Evolutionary conservation across 2,329 filamentous ascomycete genomes (phyloP).

Genomic region (Emmonsiellopsis sp.): DNA sequence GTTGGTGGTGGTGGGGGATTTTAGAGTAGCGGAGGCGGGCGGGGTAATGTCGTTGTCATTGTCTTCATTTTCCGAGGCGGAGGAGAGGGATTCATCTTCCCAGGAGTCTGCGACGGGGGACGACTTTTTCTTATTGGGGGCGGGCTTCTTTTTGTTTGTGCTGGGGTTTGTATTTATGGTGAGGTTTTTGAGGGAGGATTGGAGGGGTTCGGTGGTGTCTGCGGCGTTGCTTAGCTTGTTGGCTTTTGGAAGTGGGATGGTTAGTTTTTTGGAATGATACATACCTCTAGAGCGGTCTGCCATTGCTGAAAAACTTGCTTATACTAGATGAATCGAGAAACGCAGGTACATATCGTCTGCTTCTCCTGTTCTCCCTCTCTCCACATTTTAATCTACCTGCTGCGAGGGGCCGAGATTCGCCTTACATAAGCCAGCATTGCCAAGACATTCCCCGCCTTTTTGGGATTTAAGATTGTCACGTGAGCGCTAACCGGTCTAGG

Average conservation of each 20-base stretch:
- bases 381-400: too few relatives aligned
- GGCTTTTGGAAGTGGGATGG: background rate
- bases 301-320: too few relatives aligned
- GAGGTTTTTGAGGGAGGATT: slow-evolving; percentile 22
- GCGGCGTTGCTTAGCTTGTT: background rate
- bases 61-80: slow-evolving; percentile 33
- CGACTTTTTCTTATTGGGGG: slow-evolving; percentile 13
- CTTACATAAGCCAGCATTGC: too few relatives aligned
- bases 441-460: too few relatives aligned
- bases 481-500: too few relatives aligned
- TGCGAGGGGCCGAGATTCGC: too few relatives aligned
- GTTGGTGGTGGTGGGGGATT: slow-evolving; percentile 12
- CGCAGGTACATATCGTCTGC: too few relatives aligned
- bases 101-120: slow-evolving; percentile 56
- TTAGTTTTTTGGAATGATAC: background rate
- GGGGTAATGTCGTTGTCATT: slow-evolving; percentile 11
- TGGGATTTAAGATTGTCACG: too few relatives aligned
- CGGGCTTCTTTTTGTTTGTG: slow-evolving; percentile 15
- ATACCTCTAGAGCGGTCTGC: too few relatives aligned
- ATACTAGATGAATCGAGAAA: too few relatives aligned
- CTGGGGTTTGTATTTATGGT: slow-evolving; percentile 18
- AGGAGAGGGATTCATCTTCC: slow-evolving; percentile 57
- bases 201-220: slow-evolving; percentile 2
- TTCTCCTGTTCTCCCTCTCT: too few relatives aligned
- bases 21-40: slow-evolving; percentile 16